These are phyloP conservation scores for Sugiyamaella novakii DNA, from an alignment of 1,139 yeast genomes.

Conservation along the genomic window DNA sequence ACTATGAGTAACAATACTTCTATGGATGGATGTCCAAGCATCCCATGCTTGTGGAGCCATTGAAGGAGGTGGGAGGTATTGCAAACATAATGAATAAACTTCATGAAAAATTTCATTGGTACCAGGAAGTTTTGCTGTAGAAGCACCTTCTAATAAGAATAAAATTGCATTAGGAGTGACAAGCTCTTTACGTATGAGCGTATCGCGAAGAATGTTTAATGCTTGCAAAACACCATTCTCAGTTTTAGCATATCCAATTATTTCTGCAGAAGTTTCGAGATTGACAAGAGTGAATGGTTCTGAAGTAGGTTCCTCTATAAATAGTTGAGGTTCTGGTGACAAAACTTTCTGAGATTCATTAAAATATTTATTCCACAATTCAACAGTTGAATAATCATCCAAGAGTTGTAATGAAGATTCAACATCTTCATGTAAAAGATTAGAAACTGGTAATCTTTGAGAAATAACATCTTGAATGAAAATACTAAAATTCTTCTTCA, in stretches of 20 bases:
- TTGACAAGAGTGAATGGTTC: conserved; percentile 7
- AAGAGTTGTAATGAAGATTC: conserved; percentile 21
- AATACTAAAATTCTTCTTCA: conserved; percentile 25
- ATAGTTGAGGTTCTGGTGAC: neutral
- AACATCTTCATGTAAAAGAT: conserved; percentile 18
- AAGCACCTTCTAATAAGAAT: conserved; percentile 28
- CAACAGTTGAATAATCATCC: conserved; percentile 16
- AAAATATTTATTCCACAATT: conserved; percentile 21
- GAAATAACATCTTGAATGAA: conserved; percentile 28
- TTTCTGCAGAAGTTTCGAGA: conserved; percentile 24
- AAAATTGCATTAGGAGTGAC: conserved; percentile 35
- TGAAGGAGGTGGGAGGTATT: conserved; percentile 35
- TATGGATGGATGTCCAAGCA: conserved; percentile 37
- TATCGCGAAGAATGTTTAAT: conserved; percentile 27
- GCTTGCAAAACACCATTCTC: conserved; percentile 30
- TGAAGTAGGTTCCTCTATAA: conserved; percentile 5
- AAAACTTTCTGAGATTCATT: conserved; percentile 3
- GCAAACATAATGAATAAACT: conserved; percentile 29
- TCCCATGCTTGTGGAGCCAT: conserved; percentile 34
- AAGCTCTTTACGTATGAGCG: conserved; percentile 27
- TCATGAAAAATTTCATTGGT: conserved; percentile 20
- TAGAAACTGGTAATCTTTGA: conserved; percentile 15
- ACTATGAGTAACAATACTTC: conserved; percentile 32
- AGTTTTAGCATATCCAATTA: conserved; percentile 32
- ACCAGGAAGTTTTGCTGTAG: conserved; percentile 13